Conservation (phyloP, 495 filamentous ascomycete species). For the Staphylotrichum longicolle region DNA sequence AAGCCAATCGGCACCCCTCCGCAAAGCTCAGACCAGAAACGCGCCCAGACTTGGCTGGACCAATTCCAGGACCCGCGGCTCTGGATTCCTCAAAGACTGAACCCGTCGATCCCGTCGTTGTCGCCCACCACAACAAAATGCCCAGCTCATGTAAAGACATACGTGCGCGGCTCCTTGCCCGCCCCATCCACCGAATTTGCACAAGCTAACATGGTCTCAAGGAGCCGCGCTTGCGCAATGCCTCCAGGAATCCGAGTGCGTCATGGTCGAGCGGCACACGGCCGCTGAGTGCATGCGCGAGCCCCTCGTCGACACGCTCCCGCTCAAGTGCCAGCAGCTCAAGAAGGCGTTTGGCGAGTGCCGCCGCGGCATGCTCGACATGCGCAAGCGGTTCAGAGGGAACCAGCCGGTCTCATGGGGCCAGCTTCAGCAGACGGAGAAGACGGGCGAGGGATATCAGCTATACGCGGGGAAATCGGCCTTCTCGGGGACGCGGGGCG, state of each 20-base stretch:
- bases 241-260: constrained; percentile 91
- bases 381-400: constrained; percentile 98
- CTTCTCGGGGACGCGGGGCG: constrained; percentile 53
- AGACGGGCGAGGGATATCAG: constrained; percentile 55
- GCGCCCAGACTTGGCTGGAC: no score
- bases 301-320: constrained; percentile 73
- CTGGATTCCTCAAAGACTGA: no score
- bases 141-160: constrained; percentile 96
- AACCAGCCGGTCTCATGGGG: constrained; percentile 75
- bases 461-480: constrained; percentile 78
- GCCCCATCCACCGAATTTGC: not conserved
- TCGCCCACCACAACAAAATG: constrained; percentile 55
- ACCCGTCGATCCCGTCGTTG: no score
- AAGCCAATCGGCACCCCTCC: no score
- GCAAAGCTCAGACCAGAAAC: no score
- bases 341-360: constrained; percentile 90
- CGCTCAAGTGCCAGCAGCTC: constrained; percentile 85
- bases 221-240: constrained; percentile 89
- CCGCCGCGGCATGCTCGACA: constrained; percentile 94
- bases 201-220: constrained; percentile 35
- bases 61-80: not conserved
- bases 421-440: constrained; percentile 59
- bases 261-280: constrained; percentile 83
- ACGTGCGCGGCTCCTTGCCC: constrained; percentile 48
- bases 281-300: constrained; percentile 83